Evolutionary conservation across 176 grass and related monocot species (phyloP).

Genomic region (Urochloa ruziziensis): DNA sequence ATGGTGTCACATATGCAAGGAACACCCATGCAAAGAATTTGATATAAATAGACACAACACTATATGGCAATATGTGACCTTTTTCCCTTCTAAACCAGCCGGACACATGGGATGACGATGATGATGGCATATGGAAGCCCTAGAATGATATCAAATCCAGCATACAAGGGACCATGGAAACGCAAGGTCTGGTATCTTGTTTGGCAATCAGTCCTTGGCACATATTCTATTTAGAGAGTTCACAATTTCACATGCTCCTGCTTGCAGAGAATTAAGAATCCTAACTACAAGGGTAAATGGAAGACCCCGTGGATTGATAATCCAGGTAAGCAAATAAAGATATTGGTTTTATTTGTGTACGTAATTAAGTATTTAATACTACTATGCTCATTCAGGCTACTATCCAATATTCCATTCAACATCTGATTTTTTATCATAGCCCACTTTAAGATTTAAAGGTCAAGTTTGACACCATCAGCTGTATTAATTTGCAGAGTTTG

Average conservation of each 20-base stretch:
- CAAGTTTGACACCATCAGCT: background rate
- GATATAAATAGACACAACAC: background rate
- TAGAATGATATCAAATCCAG: slow-evolving; percentile 89
- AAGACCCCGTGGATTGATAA: slow-evolving; percentile 99
- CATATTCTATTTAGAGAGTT: slow-evolving; percentile 11
- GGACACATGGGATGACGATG: slow-evolving; percentile 89
- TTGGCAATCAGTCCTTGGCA: background rate
- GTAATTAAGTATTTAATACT: slow-evolving; percentile 16
- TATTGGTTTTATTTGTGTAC: slow-evolving; percentile 1
- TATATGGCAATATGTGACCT: slow-evolving; percentile 5
- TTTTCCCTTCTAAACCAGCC: slow-evolving; percentile 54
- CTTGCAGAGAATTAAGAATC: slow-evolving; percentile 98
- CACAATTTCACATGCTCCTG: slow-evolving; percentile 28
- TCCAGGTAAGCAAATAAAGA: slow-evolving; percentile 57
- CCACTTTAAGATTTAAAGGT: slow-evolving; percentile 14
- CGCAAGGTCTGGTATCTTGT: slow-evolving; percentile 62
- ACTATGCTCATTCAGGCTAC: background rate
- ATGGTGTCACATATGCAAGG: background rate
- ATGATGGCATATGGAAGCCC: slow-evolving; percentile 92
- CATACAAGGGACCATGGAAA: slow-evolving; percentile 95
- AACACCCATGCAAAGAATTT: slow-evolving; percentile 4
- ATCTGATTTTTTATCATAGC: background rate
- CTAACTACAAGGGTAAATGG: slow-evolving; percentile 99
- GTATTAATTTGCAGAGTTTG: slow-evolving; percentile 77
- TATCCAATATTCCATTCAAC: background rate